These are phyloP conservation scores for Pseudisothecium myosuroides DNA, from an alignment of 225 moss, liverwort and hornwort species.

Conservation along the genomic window DNA sequence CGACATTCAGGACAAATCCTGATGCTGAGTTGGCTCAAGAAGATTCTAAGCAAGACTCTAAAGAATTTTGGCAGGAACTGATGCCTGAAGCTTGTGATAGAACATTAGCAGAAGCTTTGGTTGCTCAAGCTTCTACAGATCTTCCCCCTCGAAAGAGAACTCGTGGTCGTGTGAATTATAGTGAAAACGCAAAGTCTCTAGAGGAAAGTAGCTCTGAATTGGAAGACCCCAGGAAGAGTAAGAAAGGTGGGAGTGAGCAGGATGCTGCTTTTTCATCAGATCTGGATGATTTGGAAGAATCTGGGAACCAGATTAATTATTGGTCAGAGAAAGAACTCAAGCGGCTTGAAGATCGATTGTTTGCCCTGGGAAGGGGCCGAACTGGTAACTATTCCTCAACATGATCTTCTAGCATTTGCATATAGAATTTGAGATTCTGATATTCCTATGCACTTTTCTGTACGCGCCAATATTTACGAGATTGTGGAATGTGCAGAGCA, in stretches of 20 bases:
- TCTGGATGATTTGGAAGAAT: background rate
- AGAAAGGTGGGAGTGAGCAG: background rate
- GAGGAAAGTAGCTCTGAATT: constrained; percentile 21
- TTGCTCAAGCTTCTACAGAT: constrained; percentile 12
- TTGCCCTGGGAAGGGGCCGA: constrained; percentile 25
- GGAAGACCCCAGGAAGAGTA: background rate
- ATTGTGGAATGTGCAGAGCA: constrained; percentile 20
- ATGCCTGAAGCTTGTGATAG: constrained; percentile 70
- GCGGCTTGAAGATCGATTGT: constrained; percentile 41
- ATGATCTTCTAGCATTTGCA: background rate
- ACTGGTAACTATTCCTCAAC: background rate
- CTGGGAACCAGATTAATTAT: background rate
- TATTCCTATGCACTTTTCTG: background rate
- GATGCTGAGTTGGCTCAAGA: constrained; percentile 34
- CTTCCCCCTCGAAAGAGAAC: constrained; percentile 41
- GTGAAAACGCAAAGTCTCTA: constrained; percentile 29
- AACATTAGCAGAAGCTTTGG: constrained; percentile 6
- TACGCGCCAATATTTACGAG: background rate
- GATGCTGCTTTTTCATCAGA: background rate
- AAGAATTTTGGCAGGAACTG: constrained; percentile 58
- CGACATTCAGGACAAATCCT: constrained; percentile 67
- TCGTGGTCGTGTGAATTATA: constrained; percentile 56
- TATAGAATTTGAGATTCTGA: background rate
- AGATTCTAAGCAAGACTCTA: constrained; percentile 13
- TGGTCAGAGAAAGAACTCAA: constrained; percentile 40